A percentile compares a stretch with the other conserved stretches of the same genome.
phyloP scores from a whole-genome alignment of 805 yeast genomes.

The Ogataea neopini region DNA sequence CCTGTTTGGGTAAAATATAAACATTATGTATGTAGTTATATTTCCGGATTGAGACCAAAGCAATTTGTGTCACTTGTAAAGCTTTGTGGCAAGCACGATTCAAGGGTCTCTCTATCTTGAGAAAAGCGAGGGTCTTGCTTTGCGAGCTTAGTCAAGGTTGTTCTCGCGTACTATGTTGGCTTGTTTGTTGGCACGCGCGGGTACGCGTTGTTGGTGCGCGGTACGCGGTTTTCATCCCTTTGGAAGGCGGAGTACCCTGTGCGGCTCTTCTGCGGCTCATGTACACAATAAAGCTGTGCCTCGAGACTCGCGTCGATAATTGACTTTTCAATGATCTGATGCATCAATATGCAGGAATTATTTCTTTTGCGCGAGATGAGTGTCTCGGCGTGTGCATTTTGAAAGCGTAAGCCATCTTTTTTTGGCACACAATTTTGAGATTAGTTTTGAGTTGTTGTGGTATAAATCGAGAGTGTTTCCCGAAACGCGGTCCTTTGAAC shows the following conservation, averaged over 20 bases:
- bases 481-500: background rate
- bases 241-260: constrained; percentile 1
- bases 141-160: no score
- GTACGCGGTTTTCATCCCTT: constrained; percentile 2
- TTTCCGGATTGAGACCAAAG: background rate
- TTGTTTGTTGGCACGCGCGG: background rate
- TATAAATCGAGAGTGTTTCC: background rate
- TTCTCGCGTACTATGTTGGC: no score
- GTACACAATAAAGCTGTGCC: background rate
- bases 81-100: no score
- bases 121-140: no score
- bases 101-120: no score
- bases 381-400: background rate
- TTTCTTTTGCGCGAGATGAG: background rate
- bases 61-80: no score
- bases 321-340: background rate
- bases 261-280: background rate
- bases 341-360: background rate
- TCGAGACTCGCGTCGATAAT: background rate
- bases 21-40: constrained; percentile 4
- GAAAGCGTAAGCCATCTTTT: constrained; percentile 5
- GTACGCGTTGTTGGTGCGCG: background rate
- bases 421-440: background rate
- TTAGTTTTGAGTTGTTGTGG: background rate
- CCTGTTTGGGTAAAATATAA: constrained; percentile 19